Evolutionary conservation across 495 filamentous ascomycete genomes (phyloP).

Genomic region (Penicillium lagena): DNA sequence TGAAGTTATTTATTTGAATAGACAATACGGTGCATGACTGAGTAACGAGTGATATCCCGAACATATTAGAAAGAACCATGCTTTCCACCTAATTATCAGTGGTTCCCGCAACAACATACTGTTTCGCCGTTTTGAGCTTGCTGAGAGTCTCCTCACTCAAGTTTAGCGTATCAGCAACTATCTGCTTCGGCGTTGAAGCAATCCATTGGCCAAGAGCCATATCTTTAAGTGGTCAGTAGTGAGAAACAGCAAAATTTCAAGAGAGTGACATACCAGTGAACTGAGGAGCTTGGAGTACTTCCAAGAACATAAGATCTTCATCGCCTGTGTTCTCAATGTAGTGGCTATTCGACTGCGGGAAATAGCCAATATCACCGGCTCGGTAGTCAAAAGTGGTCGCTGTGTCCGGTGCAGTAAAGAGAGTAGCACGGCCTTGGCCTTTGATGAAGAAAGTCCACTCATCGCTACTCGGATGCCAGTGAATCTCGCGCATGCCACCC

Average conservation of each 20-base stretch:
- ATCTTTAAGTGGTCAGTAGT: conserved; percentile 26
- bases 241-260: not conserved
- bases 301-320: conserved; percentile 62
- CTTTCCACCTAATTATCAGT: conserved; percentile 1
- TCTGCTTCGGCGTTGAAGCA: conserved; percentile 54
- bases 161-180: conserved; percentile 58
- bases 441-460: conserved; percentile 75
- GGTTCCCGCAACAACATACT: conserved; percentile 46
- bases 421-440: conserved; percentile 59
- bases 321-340: conserved; percentile 71
- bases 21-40: too few relatives aligned
- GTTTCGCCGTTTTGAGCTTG: conserved; percentile 54
- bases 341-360: conserved; percentile 58
- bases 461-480: conserved; percentile 72
- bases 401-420: conserved; percentile 51
- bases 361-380: conserved; percentile 67
- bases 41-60: not conserved
- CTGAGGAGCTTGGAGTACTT: conserved; percentile 60
- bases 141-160: conserved; percentile 48
- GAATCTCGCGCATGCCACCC: conserved; percentile 70
- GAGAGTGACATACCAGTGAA: conserved; percentile 43
- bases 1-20: too few relatives aligned
- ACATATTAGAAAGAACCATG: not conserved
- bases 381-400: conserved; percentile 70
- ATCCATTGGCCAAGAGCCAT: conserved; percentile 60